Evolutionary conservation across 352 stramenopile species (phyloP), one percentile per base, ranked within the genome.

Genomic region (Phytopythium litorale): DNA sequence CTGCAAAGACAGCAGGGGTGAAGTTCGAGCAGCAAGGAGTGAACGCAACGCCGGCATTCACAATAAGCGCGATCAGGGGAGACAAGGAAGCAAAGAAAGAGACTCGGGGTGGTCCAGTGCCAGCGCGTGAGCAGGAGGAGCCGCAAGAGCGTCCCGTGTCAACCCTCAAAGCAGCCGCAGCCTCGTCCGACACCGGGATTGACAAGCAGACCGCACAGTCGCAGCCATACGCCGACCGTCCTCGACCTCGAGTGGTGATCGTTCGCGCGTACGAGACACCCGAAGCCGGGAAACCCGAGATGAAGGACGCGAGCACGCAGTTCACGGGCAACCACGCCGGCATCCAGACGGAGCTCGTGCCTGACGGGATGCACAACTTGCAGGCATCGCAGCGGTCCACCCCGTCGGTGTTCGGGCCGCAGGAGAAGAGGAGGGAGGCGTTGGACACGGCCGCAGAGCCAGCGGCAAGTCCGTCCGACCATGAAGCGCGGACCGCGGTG

Each of bases 291-390:
- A 61, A 50, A 8, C 59, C 76, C 1, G 80, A 90, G 58, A 92
- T 78, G 72, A 75, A 72, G 66, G 83, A 92, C 25, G 83, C 75
- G 11, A 77, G 68, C 30, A 92, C 80, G 42, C 83, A 92, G 42
- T 90, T 78, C 60, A 92, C 83, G 4, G 83, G 83, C 18, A 92
- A 92, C 50, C 83, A 92, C 59, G 81, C 81, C 19, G 70, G 60
- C 9, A 84, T 90, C 43, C 83, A 92, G 70, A 72, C 83, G 3
- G 79, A 92, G 45, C 40, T 92, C 11, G 71, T 75, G 9, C 79
- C 83, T 3, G 66, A 87, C 56, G 77, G 79, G 8, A 87, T 88
- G 76, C 68, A 75, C 67, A 81, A 63, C 48, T 21, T 80, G n/a
- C 56, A 66, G 15, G 40, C 49, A 35, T 28, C 28, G n/a, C 57